Evolutionary conservation across 2,329 filamentous ascomycete species (phyloP).

Genomic region (Fusarium caatingaense): DNA sequence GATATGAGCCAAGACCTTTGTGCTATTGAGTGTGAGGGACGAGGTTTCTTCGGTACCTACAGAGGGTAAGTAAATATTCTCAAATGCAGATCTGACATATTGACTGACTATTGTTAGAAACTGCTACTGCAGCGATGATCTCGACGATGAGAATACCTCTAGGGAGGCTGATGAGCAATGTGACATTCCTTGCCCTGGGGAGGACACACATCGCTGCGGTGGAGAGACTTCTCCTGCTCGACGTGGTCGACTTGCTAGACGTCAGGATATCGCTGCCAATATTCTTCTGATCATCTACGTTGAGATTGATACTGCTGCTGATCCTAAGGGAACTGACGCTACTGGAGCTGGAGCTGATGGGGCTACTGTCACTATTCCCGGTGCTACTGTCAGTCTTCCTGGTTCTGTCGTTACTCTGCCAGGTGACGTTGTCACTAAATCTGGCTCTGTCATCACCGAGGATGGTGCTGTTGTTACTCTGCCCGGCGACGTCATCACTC

Average conservation of each 20-base stretch:
- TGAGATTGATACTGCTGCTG: background rate
- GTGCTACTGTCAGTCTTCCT: background rate
- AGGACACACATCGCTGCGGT: conserved; percentile 21
- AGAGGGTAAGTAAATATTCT: no score
- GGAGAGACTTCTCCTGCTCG: conserved; percentile 14
- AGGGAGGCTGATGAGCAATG: background rate
- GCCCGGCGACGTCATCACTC: background rate
- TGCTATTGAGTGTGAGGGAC: no score
- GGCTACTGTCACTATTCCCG: background rate
- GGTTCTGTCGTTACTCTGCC: background rate
- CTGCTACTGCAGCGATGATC: conserved; percentile 37
- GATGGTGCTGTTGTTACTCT: background rate
- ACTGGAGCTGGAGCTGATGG: no score
- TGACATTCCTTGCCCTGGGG: conserved; percentile 34
- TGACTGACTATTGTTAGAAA: no score
- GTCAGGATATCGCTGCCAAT: conserved; percentile 28
- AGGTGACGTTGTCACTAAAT: background rate
- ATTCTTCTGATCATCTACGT: conserved; percentile 33
- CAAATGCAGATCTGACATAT: no score
- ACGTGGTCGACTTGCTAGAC: conserved; percentile 13
- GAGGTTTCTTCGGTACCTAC: no score
- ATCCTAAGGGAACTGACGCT: no score
- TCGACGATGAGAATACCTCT: no score
- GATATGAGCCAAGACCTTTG: no score
- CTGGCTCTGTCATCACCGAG: background rate